Evolutionary conservation across 1,284 basidiomycete genomes (phyloP).

Genomic region (Naganishia cerealis): DNA sequence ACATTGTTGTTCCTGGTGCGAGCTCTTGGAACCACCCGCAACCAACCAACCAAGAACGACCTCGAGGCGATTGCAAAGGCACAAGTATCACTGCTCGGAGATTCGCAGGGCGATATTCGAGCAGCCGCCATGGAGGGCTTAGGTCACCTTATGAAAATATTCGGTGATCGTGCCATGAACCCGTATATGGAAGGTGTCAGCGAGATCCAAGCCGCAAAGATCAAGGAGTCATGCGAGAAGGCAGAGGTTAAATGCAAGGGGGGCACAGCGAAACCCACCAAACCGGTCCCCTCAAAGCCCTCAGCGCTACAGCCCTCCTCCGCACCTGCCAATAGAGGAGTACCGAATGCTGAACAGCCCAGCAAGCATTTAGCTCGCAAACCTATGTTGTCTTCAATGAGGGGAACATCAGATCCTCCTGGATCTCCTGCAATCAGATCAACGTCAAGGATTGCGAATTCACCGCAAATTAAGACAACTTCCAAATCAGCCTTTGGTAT

Average conservation of each 20-base stretch:
- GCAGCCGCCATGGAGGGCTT: constrained; percentile 84
- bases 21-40: constrained; percentile 68
- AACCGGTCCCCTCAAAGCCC: constrained; percentile 63
- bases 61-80: constrained; percentile 81
- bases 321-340: constrained; percentile 42
- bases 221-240: constrained; percentile 88
- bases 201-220: constrained; percentile 86
- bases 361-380: constrained; percentile 7
- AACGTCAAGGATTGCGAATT: constrained; percentile 14
- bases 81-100: constrained; percentile 75
- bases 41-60: constrained; percentile 67
- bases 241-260: constrained; percentile 81
- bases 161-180: constrained; percentile 89
- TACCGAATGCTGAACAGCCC: not conserved
- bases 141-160: constrained; percentile 93
- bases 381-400: constrained; percentile 16
- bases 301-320: constrained; percentile 53
- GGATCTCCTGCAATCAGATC: constrained; percentile 7
- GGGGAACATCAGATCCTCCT: constrained; percentile 4
- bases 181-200: constrained; percentile 82
- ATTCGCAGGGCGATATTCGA: constrained; percentile 85
- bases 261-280: constrained; percentile 61
- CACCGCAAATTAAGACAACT: constrained; percentile 43
- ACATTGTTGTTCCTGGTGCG: constrained; percentile 84
- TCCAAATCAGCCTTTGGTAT: constrained; percentile 34